phyloP scores from a whole-genome alignment of 2,329 filamentous ascomycete species.

The Xylariales sp. region DNA sequence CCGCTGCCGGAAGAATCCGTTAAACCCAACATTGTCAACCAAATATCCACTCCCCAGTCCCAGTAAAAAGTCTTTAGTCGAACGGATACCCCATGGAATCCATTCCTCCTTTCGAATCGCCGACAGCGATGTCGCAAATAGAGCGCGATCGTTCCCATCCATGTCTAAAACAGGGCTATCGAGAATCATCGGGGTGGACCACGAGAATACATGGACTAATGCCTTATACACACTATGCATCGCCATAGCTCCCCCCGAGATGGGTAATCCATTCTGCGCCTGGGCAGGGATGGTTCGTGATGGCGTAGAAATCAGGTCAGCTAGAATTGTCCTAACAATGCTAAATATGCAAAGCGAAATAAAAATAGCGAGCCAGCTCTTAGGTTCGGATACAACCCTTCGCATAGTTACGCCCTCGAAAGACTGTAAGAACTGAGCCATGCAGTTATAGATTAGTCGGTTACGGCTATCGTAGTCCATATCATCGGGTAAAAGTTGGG shows the following conservation, averaged over 20 bases:
- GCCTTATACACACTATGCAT: slow-evolving; percentile 64
- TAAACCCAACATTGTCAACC: slow-evolving; percentile 52
- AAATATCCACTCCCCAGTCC: slow-evolving; percentile 59
- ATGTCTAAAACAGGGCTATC: slow-evolving; percentile 58
- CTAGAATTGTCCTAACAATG: slow-evolving; percentile 63
- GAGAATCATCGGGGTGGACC: slow-evolving; percentile 57
- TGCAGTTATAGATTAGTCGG: slow-evolving; percentile 62
- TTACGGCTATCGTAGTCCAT: slow-evolving; percentile 61
- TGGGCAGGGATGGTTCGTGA: slow-evolving; percentile 44
- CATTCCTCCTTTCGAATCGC: slow-evolving; percentile 62
- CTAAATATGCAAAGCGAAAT: slow-evolving; percentile 70
- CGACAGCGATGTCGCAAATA: slow-evolving; percentile 57
- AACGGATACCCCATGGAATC: slow-evolving; percentile 58
- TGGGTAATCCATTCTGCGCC: slow-evolving; percentile 43
- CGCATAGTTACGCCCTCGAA: slow-evolving; percentile 61
- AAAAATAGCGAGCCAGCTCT: slow-evolving; percentile 64
- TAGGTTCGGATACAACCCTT: slow-evolving; percentile 54
- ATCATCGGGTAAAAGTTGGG: slow-evolving; percentile 55
- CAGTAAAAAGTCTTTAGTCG: slow-evolving; percentile 63
- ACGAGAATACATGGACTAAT: slow-evolving; percentile 61
- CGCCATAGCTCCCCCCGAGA: slow-evolving; percentile 46
- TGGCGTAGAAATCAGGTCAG: slow-evolving; percentile 57
- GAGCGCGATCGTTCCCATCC: slow-evolving; percentile 58
- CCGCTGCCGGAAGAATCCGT: slow-evolving; percentile 57
- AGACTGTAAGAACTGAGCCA: slow-evolving; percentile 63